Evolutionary conservation across 1,284 basidiomycete species (phyloP), one percentile per base, ranked within the genome.

Genomic region (Bondarzewia mesenterica): DNA sequence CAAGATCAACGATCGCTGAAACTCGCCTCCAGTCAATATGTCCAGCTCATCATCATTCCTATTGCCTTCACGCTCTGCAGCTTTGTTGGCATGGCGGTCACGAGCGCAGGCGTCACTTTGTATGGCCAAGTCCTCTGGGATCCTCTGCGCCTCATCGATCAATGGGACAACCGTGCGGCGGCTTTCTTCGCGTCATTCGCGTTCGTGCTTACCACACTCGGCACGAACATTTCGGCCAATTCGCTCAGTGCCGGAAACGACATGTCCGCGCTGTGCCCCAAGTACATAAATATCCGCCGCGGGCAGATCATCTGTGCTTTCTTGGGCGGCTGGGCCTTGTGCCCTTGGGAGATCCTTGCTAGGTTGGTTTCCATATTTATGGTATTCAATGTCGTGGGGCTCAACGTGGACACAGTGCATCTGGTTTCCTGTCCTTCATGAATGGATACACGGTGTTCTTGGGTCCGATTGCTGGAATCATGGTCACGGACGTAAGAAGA

Each of bases 211-310:
- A 77, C 82, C 15, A 83, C 81, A 15, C 68, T 88, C 44, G 85
- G 85, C 21, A 82, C 83, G 45, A 89, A 89, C 60, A 82, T 89
- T 52, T 85, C 79, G 37, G 82, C 82, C 7, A 85, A 89, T 64
- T 83, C 80, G 37, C 68, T 90, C 50, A 84, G 80, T 20, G 84
- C 85, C 2, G 86, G 85, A 1, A 91, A 89, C 62, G 82, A 90
- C 62, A 78, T 89, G 70, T 82, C 78, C 15, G 83, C 78, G 3
- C 64, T 85, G 15, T 74, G 73, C 51, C 82, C 82, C 20, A 68
- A 70, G 50, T 89, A 80, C 57, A 80, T 90, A 67, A 85, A 89
- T 61, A 88, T 90, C 56, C 70, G 75, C 18, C 72, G 87, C 7
- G 87, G 86, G 0, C 85, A 89, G 64, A 62, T 85, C 48, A 72